Evolutionary conservation across 305 asterid species (phyloP), one percentile per base, ranked within the genome.

Genomic region (Fraxinus paxiana): DNA sequence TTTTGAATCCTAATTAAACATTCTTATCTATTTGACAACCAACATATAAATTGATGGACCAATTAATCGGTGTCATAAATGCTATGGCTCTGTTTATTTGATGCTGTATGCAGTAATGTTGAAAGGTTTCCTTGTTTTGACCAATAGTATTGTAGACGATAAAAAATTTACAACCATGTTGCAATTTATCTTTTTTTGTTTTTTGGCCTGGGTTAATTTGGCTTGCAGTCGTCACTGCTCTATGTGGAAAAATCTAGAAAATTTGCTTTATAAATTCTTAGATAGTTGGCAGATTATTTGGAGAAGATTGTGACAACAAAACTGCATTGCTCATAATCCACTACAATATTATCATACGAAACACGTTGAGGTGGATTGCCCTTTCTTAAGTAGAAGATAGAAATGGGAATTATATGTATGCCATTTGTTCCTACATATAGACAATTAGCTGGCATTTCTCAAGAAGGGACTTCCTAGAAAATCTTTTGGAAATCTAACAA

Each of bases 31-130:
- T 72, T 46, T 12, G 26, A 76, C 71, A 9, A 41, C 37, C 54
- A 17, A 28, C 73, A 48, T 37, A 70, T 3, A 78, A 77, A 73
- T 71, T 22, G 74, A 81, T 59, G 56, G 33, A 83, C 79, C 73
- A 72, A 78, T 61, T 76, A 24, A 22, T 6, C 37, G 34, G n/a
- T 28, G 31, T 48, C 24, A 43, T 7, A 75, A 51, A 13, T 82
- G 80, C 30, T 75, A 77, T 67, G 6, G 54, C 79, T 38, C 51
- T 76, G 20, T 76, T 13, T 6, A 9, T 37, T 73, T 28, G 75
- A 69, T 73, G 17, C 33, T 72, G 28, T 54, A 24, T 79, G 77
- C 72, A 22, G 59, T 69, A 30, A 41, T 43, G 22, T 0, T 76
- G 72, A 35, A 38, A 72, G 33, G 20, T 38, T 70, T 71, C 71